phyloP scores from a whole-genome alignment of 257 asterid species.

The Primulina eburnea region DNA sequence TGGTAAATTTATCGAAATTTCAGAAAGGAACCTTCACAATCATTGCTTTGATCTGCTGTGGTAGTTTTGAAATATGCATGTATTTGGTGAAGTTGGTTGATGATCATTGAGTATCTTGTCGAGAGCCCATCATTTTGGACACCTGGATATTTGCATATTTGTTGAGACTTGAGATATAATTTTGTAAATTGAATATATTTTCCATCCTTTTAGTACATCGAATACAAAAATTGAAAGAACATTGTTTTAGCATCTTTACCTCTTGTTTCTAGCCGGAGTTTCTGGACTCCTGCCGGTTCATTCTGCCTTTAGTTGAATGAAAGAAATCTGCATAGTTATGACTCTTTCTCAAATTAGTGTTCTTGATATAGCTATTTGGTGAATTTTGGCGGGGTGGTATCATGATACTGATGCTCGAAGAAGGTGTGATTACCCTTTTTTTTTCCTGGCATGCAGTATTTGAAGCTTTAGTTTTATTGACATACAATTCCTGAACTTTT shows the following conservation, averaged over 20 bases:
- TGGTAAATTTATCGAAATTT: background rate
- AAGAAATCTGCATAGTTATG: background rate
- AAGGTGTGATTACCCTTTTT: background rate
- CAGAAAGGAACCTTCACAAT: slow-evolving; percentile 16
- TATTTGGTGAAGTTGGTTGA: slow-evolving; percentile 3
- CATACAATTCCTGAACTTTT: background rate
- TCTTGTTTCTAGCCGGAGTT: background rate
- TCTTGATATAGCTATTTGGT: background rate
- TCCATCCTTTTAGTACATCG: background rate
- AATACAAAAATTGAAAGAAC: background rate
- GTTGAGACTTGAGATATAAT: background rate
- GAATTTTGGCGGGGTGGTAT: background rate
- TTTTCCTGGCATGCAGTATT: slow-evolving; percentile 3
- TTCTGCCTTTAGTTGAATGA: background rate
- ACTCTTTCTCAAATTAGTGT: background rate
- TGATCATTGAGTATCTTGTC: slow-evolving; percentile 10
- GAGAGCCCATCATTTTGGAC: background rate
- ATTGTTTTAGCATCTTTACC: background rate
- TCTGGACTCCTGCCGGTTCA: background rate
- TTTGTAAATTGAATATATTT: too few relatives aligned
- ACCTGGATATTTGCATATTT: background rate
- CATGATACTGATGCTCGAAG: background rate
- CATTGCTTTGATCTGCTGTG: background rate
- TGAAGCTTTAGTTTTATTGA: slow-evolving; percentile 7
- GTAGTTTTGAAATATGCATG: background rate